phyloP scores from a whole-genome alignment of 495 filamentous ascomycete genomes.

The Neurospora pannonica region DNA sequence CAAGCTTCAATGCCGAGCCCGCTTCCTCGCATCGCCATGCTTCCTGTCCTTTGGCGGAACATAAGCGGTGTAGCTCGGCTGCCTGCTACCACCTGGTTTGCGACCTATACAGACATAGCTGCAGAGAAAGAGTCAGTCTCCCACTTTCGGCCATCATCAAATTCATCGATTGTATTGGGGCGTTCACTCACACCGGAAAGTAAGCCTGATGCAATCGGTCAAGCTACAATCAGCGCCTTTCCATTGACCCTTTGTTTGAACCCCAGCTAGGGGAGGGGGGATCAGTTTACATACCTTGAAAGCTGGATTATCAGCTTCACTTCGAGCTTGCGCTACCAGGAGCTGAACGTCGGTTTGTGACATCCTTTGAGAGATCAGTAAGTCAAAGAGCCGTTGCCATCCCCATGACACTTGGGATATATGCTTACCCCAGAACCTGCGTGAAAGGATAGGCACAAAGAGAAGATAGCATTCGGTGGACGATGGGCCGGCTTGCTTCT shows the following conservation, averaged over 20 bases:
- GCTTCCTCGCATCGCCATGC: conserved; percentile 19
- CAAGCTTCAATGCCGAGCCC: conserved; percentile 11
- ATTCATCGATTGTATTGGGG: neutral
- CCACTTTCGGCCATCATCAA: conserved; percentile 1
- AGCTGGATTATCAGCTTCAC: conserved; percentile 53
- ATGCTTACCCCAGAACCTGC: conserved; percentile 30
- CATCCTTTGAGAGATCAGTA: conserved; percentile 35
- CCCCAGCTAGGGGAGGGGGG: conserved; percentile 5
- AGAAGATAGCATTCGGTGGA: conserved; percentile 50
- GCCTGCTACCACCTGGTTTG: conserved; percentile 31
- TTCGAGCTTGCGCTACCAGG: conserved; percentile 55
- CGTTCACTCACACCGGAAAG: conserved; percentile 58
- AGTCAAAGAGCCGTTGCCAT: neutral
- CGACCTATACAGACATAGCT: conserved; percentile 49
- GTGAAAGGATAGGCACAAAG: conserved; percentile 55
- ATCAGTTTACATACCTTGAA: conserved; percentile 44
- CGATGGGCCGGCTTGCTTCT: conserved; percentile 48
- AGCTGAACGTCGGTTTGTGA: conserved; percentile 51
- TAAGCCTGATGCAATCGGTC: conserved; percentile 43
- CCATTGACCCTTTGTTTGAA: neutral
- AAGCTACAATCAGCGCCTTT: neutral
- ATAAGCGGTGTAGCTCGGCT: conserved; percentile 12
- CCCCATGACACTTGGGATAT: neutral
- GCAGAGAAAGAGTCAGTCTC: conserved; percentile 7
- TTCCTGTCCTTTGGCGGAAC: conserved; percentile 14